Percentiles rank a stretch among this genome's conserved stretches.
Evolutionary conservation across 352 stramenopile genomes (phyloP).

Genomic region (Phytophthora capsici): DNA sequence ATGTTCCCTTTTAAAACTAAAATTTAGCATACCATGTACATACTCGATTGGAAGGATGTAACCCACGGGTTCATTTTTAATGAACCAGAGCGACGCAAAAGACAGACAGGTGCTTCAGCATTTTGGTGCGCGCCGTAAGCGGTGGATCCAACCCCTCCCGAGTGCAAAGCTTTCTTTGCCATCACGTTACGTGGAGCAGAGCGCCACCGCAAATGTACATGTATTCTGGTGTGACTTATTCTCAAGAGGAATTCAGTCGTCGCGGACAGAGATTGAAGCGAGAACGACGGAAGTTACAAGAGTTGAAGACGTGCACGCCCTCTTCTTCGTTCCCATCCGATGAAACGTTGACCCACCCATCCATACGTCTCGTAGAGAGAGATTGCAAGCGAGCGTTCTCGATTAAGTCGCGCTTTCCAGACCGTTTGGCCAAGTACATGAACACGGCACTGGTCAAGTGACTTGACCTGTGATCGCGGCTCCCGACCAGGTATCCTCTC

Average conservation of each 20-base stretch:
- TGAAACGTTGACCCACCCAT: slow-evolving; percentile 7
- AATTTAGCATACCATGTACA: too few species aligned
- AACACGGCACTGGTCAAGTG: not conserved
- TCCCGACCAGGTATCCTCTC: slow-evolving; percentile 24
- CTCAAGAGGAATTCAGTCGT: slow-evolving; percentile 10
- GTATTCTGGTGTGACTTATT: not conserved
- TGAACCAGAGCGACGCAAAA: not conserved
- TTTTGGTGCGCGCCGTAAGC: not conserved
- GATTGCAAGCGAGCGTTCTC: too few species aligned
- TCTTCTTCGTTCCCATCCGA: slow-evolving; percentile 33
- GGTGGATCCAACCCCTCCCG: not conserved
- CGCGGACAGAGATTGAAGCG: not conserved
- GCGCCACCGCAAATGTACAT: not conserved
- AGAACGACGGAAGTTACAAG: not conserved
- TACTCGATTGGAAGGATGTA: too few species aligned
- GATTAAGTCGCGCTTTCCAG: too few species aligned
- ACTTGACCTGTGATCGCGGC: not conserved
- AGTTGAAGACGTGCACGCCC: slow-evolving; percentile 13
- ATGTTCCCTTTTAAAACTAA: too few species aligned
- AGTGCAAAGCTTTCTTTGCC: slow-evolving; percentile 4
- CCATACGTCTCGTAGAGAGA: not conserved
- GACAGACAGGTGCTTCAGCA: not conserved
- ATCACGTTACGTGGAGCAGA: slow-evolving; percentile 10
- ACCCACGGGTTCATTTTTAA: not conserved
- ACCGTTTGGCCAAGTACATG: too few species aligned